Evolutionary conservation across 129 eudicot genomes (phyloP).

Genomic region (Escallonia rubra): DNA sequence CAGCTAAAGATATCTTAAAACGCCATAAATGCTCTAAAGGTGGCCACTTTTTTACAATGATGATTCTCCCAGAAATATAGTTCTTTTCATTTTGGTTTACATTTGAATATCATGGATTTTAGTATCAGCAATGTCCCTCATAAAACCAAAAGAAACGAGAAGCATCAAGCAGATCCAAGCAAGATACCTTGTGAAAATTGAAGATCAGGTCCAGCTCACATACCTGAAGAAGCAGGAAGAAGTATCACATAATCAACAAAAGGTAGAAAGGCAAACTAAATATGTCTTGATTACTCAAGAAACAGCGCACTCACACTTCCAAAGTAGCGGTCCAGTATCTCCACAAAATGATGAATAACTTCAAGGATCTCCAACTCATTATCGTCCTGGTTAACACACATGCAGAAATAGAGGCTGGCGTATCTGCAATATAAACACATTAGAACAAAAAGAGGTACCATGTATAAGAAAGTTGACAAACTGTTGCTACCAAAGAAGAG

Average conservation of each 20-base stretch:
- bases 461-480: not conserved
- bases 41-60: too few relatives aligned
- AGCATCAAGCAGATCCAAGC: not conserved
- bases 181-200: conserved; percentile 81
- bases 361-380: conserved; percentile 86
- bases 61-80: too few relatives aligned
- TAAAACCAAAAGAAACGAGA: not conserved
- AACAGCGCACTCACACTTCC: conserved; percentile 63
- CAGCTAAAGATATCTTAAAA: too few relatives aligned
- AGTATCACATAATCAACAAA: conserved; percentile 9
- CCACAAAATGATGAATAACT: conserved; percentile 83
- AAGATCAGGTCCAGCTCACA: conserved; percentile 90
- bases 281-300: not conserved
- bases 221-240: conserved; percentile 41
- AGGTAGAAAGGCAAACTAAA: not conserved
- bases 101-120: not conserved
- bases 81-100: not conserved
- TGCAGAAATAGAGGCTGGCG: conserved; percentile 92
- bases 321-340: conserved; percentile 83
- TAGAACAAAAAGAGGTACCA: not conserved
- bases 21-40: too few relatives aligned
- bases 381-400: conserved; percentile 82
- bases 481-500: not conserved
- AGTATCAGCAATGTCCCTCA: not conserved
- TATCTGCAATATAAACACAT: conserved; percentile 38